Base-by-base conservation (phyloP, 306 rosid species). In the Lathyrus aphaca region DNA sequence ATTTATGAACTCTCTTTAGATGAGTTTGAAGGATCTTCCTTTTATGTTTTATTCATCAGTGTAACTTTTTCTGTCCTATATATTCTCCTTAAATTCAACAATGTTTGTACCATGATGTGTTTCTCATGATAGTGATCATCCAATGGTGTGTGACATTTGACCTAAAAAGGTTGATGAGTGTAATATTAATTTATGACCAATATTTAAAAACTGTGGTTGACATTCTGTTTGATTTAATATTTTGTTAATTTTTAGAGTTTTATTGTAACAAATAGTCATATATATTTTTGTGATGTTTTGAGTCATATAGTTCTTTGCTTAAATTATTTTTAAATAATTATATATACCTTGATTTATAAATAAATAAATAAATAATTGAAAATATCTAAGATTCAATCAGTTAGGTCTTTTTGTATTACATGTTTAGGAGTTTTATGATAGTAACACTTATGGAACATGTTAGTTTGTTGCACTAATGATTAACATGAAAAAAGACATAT, bases 1-100 rank as follows among this genome's bases (percentile, higher is more conserved):
- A 16, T 27, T 46, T 1, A 65, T 50, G 53, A 56, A 46, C 51
- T 45, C 72, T 64, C 23, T 64, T 39, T 38, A 3, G 50, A 40
- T 40, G 18, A 76, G 71, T 68, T 68, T 62, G 64, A 49, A 62
- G 62, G 64, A 51, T 74, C 77, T 74, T 21, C 16, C 6, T 23
- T 55, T 13, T 6, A 0, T 54, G 15, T 54, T 23, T 54, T 54
- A n/a, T 53, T 7, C 4, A 23, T 15, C 16, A 10, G 3, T 19
- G 62, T 56, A 56, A 56, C 62, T 56, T 27, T 55, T 25, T 56
- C 18, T 56, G 39, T 56, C 62, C 38, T 56, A 56, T 56, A 56
- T 56, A 56, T 56, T 56, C 62, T 56, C 39, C 18, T 14, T 35
- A 35, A 35, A 7, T 56, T 56, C 18, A 56, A 7, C 10, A 27